Evolutionary conservation across 2,329 filamentous ascomycete species (phyloP), one percentile per base, ranked within the genome.

Genomic region (Chaetomiaceae sp.): DNA sequence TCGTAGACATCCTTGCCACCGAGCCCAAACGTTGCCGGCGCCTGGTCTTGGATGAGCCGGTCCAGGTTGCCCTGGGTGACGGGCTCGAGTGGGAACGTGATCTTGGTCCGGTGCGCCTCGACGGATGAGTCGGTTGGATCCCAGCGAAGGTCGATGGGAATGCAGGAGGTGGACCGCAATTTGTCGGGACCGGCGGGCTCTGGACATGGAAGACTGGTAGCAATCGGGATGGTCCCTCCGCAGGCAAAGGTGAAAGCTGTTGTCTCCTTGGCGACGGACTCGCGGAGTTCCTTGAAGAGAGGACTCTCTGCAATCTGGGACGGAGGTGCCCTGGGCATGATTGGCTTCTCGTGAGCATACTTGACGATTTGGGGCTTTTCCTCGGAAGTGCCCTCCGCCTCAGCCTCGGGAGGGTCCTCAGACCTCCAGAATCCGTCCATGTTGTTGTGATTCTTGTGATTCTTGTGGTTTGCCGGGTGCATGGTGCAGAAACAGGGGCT

Each of bases 1-100:
- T 84, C 79, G 2, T 75, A 63, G 0, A 82, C 69, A 52, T 80
- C 71, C 54, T 77, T 31, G 2, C 69, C 68, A 0, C 68, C 68
- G 6, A 60, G 57, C 0, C 79, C 79, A 59, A 81, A 81, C 1
- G 71, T 75, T 0, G 79, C 80, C 0, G 76, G 75, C 37, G 62
- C 53, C 53, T 69, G 72, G 23, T 69, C 66, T 1, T 56, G 38
- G 0, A 71, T 56, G 0, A 76, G 59, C 4, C 59, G 51, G 1
- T 58, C 47, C 1, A 66, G 34, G 11, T 55, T 53, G 5, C 25
- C 39, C 5, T 55, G 40, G 6, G 17, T 37, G 6, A 11, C 19
- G 14, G 20, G 23, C 4, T 45, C 45, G 3, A 61, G 22, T 3
- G 60, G 62, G 2, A 64, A 48, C 19, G 31, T 34, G 27, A 61